Conservation (phyloP, 805 yeast genomes). For the Starmerella geochares region DNA sequence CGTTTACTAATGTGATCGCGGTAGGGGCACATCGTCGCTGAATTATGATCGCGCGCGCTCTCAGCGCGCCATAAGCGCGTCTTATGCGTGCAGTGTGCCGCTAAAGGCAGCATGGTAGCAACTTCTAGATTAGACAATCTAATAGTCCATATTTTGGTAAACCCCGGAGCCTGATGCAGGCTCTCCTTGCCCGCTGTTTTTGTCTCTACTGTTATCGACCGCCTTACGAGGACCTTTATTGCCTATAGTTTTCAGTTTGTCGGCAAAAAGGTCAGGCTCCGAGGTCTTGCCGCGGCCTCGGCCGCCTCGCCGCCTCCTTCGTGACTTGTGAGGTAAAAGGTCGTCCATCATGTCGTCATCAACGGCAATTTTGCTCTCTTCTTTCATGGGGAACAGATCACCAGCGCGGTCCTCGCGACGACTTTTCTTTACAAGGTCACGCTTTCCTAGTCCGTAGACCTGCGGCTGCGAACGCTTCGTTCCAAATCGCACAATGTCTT, state of each 20-base stretch:
- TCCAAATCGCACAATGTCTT: slow-evolving; percentile 26
- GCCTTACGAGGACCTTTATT: slow-evolving; percentile 4
- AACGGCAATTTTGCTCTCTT: slow-evolving; percentile 12
- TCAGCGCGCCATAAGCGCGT: no score
- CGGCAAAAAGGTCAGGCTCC: slow-evolving; percentile 23
- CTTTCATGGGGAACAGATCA: slow-evolving; percentile 25
- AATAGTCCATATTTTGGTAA: slow-evolving; percentile 24
- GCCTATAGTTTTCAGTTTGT: slow-evolving; percentile 10
- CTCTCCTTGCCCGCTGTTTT: not conserved
- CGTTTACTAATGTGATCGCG: slow-evolving; percentile 1
- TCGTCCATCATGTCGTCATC: slow-evolving; percentile 28
- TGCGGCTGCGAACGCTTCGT: slow-evolving; percentile 24
- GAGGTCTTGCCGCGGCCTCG: slow-evolving; percentile 14
- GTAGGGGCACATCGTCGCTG: not conserved
- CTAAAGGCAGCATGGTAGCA: no score
- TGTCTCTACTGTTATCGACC: not conserved
- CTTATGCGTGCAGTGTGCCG: no score
- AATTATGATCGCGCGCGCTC: no score
- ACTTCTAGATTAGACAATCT: not conserved
- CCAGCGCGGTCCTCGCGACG: slow-evolving; percentile 17
- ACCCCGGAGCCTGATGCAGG: slow-evolving; percentile 7
- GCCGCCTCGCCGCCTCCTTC: slow-evolving; percentile 7
- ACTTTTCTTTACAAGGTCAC: slow-evolving; percentile 13
- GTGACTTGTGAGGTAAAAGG: slow-evolving; percentile 31
- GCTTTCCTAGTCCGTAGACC: slow-evolving; percentile 22